Base-by-base conservation (phyloP, 805 yeast genomes). In the Jamesozyma gamospora region DNA sequence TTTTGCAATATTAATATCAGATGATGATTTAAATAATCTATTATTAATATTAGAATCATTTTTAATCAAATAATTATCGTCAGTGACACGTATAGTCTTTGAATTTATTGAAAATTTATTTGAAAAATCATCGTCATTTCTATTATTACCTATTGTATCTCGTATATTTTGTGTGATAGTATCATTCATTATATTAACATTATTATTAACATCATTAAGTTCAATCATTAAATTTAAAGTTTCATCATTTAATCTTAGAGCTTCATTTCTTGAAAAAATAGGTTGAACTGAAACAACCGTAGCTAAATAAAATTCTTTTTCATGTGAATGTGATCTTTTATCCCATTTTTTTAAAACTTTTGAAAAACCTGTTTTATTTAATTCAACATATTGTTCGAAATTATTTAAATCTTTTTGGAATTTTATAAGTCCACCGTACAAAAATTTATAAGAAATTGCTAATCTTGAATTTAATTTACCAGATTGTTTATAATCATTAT, bases 291-390 rank as follows among this genome's bases (percentile, higher is more conserved):
- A 86, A 12, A 92, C 95, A 0, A 96, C 96, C 0, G 96, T 82
- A 25, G 86, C 78, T 36, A 92, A 70, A 57, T 88, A 92, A 37
- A 92, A 69, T 57, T 92, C 98, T 55, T 88, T 87, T 6, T 96
- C 87, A 50, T 85, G 94, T 3, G 95, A 84, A 54, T 90, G 87
- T 17, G 96, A 86, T 45, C 96, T 70, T 62, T 92, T 92, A 63
- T 92, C 98, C 98, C 98, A 92, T 65, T 92, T 92, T 60, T 92
- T 92, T 53, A 92, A 73, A 24, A 86, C 96, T 63, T 92, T 92
- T 17, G 94, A 79, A 62, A 92, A 92, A 12, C 98, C 98, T 0
- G 95, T 85, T 53, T 88, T 96, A 58, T 92, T 92, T 42, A 92
- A 70, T 60, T 88, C 96, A 30, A 92, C 86, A 63, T 84, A 92